Evolutionary conservation across 768 basidiomycete species (phyloP), one percentile per base, ranked within the genome.

Genomic region (Coprinopsis marcescibilis): DNA sequence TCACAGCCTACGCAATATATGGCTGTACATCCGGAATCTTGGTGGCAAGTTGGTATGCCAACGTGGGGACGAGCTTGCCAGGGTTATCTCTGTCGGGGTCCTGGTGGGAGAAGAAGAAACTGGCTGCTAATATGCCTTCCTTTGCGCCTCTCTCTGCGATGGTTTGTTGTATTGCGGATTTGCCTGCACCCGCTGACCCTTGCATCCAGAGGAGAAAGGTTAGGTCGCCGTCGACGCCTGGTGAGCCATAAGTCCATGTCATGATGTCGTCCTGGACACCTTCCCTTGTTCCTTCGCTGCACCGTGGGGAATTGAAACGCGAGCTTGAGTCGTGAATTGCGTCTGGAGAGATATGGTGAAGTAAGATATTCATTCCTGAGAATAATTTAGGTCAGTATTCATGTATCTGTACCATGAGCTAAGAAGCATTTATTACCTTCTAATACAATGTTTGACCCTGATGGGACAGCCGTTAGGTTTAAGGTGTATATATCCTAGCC

Each of bases 21-120:
- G 7, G 10, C 21, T 20, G 11, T 12, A 37, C 5, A 10, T 5
- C 20, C 11, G 48, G 48, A 24, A 45, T 25, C 7, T n/a, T 14
- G 17, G 21, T 20, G 4, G 43, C 43, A 11, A 50, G 21, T 26
- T 50, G 48, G 17, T 35, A 43, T 19, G 34, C 33, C 5, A 50
- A 10, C 10, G 48, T 50, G 12, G 48, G 13, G 24, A 50, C 38
- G 13, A 50, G 35, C 13, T 29, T 21, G 4, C 12, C 2, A n/a
- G 14, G 13, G 29, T 21, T 34, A 24, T 35, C 25, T 19, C 42
- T 30, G 23, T 36, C 20, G 7, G 32, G 42, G 11, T 42, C 8
- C 13, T 23, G 45, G 20, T 42, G 20, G 12, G 43, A 36, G 34
- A 50, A 50, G 43, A 50, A 50, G 35, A 50, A 50, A 36, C 48